phyloP scores from a whole-genome alignment of 768 basidiomycete species.

The Polyporus arcularius region DNA sequence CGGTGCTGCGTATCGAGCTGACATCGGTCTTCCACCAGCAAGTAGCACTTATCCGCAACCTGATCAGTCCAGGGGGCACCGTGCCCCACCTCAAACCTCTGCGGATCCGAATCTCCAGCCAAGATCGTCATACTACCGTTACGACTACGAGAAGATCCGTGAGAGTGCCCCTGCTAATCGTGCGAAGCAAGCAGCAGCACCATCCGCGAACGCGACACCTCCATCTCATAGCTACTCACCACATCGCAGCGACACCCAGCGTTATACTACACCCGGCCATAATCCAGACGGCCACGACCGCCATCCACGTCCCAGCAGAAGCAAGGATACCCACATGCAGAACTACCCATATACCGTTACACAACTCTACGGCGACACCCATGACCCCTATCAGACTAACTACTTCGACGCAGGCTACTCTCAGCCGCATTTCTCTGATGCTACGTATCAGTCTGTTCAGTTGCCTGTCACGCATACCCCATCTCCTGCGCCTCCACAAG shows the following conservation, averaged over 20 bases:
- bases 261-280: not conserved
- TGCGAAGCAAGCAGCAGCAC: slow-evolving; percentile 2
- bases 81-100: not conserved
- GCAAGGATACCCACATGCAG: slow-evolving; percentile 5
- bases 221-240: not conserved
- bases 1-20: slow-evolving; percentile 14
- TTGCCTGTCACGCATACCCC: not conserved
- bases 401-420: slow-evolving; percentile 1
- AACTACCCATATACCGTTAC: not conserved
- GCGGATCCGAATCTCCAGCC: not conserved
- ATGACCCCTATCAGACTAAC: slow-evolving; percentile 3
- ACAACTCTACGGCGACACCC: slow-evolving; percentile 1
- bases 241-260: not conserved
- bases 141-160: slow-evolving; percentile 22
- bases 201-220: not conserved
- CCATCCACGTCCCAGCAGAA: slow-evolving; percentile 1
- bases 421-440: not conserved
- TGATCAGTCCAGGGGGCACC: not conserved
- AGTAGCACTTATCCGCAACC: not conserved
- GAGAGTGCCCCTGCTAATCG: slow-evolving; percentile 14
- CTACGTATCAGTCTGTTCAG: slow-evolving; percentile 1
- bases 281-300: not conserved
- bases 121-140: slow-evolving; percentile 19
- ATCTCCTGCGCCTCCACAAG: not conserved
- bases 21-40: not conserved